Base-by-base conservation (phyloP, 805 yeast genomes). In the Saccharomycopsis babjevae region DNA sequence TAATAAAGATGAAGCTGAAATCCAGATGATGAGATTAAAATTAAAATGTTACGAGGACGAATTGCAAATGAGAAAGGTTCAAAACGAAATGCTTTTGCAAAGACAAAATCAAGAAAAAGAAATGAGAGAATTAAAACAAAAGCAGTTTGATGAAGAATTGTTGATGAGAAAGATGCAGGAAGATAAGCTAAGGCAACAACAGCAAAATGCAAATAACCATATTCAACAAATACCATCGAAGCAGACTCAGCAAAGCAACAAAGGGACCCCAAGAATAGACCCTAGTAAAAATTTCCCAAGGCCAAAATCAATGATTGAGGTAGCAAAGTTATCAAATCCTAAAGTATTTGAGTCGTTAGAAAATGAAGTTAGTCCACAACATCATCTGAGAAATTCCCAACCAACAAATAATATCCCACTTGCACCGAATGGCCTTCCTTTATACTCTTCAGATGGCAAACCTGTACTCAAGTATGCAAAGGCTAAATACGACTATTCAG, bases 401-500 rank as follows among this genome's bases (percentile, higher is more conserved):
- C 55, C 56, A 40, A 25, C 39, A 25, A 55, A 57, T 52, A 55
- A 42, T 15, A 50, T 57, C 22, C 64, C 65, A 62, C 38, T 71
- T 32, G 67, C 68, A 22, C 59, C 67, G 4, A 64, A 61, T 54
- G 76, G 75, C 16, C 68, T 81, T 8, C 88, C 88, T 2, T 67
- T 75, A 0, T 67, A 71, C 6, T 76, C 86, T 0, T 72, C 78
- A 3, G 83, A 81, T 58, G 88, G 88, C 1, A 76, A 79, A 59
- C 77, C 78, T 11, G 83, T 84, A 1, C 63, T 83, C 3, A 72
- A 76, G 55, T 82, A 83, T 64, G 75, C 78, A 18, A 76, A 77
- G 54, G 88, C 89, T 0, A 74, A 77, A 58, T 85, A 79, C 65
- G 84, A 79, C 58, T 84, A 84, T 70, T 73, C 77, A 1, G 86